Evolutionary conservation across 345 rosid species (phyloP).

Genomic region (Hibiscus syriacus): DNA sequence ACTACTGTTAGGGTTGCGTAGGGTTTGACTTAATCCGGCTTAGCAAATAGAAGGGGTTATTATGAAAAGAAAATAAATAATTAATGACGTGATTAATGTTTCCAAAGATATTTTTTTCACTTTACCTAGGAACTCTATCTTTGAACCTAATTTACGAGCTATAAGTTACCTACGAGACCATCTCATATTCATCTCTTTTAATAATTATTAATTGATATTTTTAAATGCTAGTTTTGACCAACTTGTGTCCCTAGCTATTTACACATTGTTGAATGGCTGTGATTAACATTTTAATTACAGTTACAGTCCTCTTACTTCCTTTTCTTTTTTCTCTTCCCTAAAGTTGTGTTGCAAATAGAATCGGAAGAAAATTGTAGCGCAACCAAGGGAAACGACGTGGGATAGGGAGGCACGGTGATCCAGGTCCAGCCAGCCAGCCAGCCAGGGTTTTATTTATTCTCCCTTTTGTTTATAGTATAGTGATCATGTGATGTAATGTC

Average conservation of each 20-base stretch:
- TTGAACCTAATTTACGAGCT: neutral
- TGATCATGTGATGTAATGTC: slow-evolving; percentile 18
- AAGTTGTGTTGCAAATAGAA: too few relatives aligned
- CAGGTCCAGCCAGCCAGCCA: neutral
- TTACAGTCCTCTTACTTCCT: neutral
- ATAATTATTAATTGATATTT: neutral
- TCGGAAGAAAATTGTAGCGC: too few relatives aligned
- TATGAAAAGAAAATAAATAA: too few relatives aligned
- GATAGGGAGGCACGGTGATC: neutral
- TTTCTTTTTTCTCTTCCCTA: too few relatives aligned
- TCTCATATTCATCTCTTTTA: neutral
- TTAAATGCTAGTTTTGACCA: neutral
- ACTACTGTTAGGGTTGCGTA: neutral
- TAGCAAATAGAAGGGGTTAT: neutral
- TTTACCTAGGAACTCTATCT: slow-evolving; percentile 6
- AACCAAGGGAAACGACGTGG: neutral
- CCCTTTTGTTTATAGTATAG: neutral
- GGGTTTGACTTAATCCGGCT: slow-evolving; percentile 12
- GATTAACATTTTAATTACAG: neutral
- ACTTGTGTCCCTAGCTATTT: neutral
- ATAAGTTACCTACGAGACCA: neutral
- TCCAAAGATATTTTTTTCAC: too few relatives aligned
- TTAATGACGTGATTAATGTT: slow-evolving; percentile 11
- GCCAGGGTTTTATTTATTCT: neutral
- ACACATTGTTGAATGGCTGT: neutral